These are phyloP conservation scores for Hanseniaspora valbyensis DNA, from an alignment of 805 yeast species.

Conservation along the genomic window DNA sequence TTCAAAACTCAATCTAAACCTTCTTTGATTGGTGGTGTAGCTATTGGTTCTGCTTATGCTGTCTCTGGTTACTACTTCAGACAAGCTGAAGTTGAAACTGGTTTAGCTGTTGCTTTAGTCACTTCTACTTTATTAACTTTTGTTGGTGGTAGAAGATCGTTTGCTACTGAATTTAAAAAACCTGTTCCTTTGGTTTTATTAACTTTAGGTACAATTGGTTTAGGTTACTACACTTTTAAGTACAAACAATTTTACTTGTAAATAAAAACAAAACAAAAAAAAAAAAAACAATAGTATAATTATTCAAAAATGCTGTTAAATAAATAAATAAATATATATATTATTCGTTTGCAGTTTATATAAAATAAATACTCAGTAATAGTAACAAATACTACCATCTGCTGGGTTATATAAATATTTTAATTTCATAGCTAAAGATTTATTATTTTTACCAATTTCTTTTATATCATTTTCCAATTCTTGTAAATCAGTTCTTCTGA, in stretches of 20 bases:
- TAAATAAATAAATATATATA: neutral
- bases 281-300: no score
- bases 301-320: neutral
- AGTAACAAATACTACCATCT: constrained; percentile 6
- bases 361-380: constrained; percentile 3
- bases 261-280: neutral
- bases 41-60: constrained; percentile 51
- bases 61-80: constrained; percentile 63
- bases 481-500: constrained; percentile 10
- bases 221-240: constrained; percentile 62
- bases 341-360: no score
- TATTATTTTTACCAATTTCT: neutral
- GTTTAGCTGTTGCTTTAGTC: constrained; percentile 68
- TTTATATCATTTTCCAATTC: constrained; percentile 10
- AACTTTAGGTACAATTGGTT: constrained; percentile 50
- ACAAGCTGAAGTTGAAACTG: constrained; percentile 32
- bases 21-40: constrained; percentile 65
- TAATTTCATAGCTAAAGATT: neutral
- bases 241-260: constrained; percentile 56
- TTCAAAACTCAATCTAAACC: constrained; percentile 62
- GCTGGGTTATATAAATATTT: constrained; percentile 6
- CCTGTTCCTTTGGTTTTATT: constrained; percentile 66
- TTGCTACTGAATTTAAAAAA: constrained; percentile 47
- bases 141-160: constrained; percentile 65
- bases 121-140: constrained; percentile 54